phyloP scores from a whole-genome alignment of 768 basidiomycete species.

The Pisolithus sp. region DNA sequence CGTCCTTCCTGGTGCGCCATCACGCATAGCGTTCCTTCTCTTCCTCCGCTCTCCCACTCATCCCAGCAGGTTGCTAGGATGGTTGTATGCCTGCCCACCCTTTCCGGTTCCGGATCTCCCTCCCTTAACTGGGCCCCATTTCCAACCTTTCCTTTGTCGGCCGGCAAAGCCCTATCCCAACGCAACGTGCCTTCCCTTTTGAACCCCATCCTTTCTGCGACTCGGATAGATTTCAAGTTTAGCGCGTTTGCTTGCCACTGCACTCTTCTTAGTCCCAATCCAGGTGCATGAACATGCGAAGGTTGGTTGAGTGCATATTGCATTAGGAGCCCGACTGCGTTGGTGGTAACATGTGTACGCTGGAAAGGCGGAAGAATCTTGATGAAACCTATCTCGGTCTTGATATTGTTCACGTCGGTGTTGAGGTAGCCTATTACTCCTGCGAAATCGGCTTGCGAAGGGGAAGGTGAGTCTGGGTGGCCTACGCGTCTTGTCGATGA shows the following conservation, averaged over 20 bases:
- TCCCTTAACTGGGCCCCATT: conserved; percentile 30
- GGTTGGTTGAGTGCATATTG: conserved; percentile 40
- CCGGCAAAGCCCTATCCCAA: conserved; percentile 48
- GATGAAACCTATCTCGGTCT: conserved; percentile 50
- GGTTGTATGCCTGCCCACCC: conserved; percentile 32
- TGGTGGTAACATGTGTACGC: conserved; percentile 56
- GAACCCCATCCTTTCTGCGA: conserved; percentile 59
- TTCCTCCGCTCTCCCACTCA: conserved; percentile 18
- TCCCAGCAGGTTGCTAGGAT: conserved; percentile 40
- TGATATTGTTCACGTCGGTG: conserved; percentile 34
- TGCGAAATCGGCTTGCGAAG: conserved; percentile 31
- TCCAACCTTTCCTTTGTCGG: conserved; percentile 29
- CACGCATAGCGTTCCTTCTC: conserved; percentile 2
- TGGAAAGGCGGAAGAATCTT: conserved; percentile 54
- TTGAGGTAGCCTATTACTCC: conserved; percentile 49
- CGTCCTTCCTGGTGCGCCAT: background rate
- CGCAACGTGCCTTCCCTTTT: conserved; percentile 42
- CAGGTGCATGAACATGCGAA: conserved; percentile 19
- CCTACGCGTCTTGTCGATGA: conserved; percentile 45
- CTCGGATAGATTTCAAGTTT: conserved; percentile 42
- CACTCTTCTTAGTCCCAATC: conserved; percentile 53
- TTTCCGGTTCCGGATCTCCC: conserved; percentile 18
- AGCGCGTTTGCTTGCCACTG: conserved; percentile 50
- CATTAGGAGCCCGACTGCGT: conserved; percentile 46
- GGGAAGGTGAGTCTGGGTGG: background rate